These are phyloP conservation scores for Cyanophora paradoxa DNA, from an alignment of 78 protist species.

Conservation along the genomic window DNA sequence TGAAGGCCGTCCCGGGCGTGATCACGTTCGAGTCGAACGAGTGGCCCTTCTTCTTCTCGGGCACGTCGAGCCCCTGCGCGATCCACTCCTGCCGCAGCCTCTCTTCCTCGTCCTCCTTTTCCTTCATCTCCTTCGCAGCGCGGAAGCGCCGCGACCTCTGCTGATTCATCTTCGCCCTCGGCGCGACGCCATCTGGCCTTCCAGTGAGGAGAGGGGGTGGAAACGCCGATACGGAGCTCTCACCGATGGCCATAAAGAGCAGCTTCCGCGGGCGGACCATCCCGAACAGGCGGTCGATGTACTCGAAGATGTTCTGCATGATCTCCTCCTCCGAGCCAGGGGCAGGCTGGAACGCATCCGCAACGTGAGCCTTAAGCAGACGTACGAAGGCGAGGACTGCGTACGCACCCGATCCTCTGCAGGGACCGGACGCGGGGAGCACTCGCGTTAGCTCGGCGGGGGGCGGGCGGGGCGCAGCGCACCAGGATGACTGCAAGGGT, in stretches of 20 bases:
- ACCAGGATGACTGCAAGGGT: slow-evolving; percentile 92
- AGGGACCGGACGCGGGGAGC: no score
- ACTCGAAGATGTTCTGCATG: slow-evolving; percentile 73
- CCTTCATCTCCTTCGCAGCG: slow-evolving; percentile 65
- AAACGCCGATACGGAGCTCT: neutral
- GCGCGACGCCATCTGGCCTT: slow-evolving; percentile 94
- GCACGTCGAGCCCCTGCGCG: neutral
- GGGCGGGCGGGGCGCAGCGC: no score
- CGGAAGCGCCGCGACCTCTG: slow-evolving; percentile 91
- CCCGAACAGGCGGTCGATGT: slow-evolving; percentile 85
- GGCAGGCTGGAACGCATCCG: slow-evolving; percentile 13
- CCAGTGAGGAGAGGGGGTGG: slow-evolving; percentile 2
- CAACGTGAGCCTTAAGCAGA: no score
- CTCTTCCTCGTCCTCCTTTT: slow-evolving; percentile 2
- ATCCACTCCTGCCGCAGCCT: neutral
- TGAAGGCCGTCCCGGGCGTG: slow-evolving; percentile 85
- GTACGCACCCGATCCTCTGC: no score
- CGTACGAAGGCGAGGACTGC: no score
- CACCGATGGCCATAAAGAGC: slow-evolving; percentile 93
- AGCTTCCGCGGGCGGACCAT: slow-evolving; percentile 92
- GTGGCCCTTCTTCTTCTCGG: neutral
- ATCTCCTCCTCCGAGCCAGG: slow-evolving; percentile 72
- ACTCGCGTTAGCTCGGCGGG: no score
- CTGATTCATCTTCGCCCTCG: slow-evolving; percentile 95
- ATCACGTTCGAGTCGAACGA: slow-evolving; percentile 83